These are phyloP conservation scores for Metarhizium album DNA, from an alignment of 2,329 filamentous ascomycete genomes.

Conservation along the genomic window DNA sequence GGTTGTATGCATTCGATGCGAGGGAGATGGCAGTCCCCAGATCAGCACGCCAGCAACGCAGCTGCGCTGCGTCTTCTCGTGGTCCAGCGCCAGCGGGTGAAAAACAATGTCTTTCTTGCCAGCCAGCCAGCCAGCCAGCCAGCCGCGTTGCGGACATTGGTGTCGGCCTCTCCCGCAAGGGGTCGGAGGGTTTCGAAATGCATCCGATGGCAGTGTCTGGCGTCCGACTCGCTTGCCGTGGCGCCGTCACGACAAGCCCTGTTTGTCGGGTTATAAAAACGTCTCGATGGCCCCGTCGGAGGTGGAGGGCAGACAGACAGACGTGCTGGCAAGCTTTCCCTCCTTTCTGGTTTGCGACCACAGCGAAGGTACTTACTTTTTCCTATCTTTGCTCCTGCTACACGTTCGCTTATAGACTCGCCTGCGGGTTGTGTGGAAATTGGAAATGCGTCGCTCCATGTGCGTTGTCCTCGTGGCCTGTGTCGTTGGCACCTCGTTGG, in stretches of 20 bases:
- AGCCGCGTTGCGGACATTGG: background rate
- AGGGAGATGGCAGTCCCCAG: too few relatives aligned
- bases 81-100: too few relatives aligned
- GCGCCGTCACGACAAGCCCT: background rate
- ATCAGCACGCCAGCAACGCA: too few relatives aligned
- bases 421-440: background rate
- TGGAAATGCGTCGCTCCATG: slow-evolving; percentile 3
- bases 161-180: background rate
- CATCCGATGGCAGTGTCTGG: background rate
- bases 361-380: background rate
- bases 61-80: too few relatives aligned
- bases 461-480: slow-evolving; percentile 3
- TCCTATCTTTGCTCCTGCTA: background rate
- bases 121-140: background rate
- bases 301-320: too few relatives aligned
- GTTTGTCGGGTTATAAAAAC: background rate
- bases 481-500: slow-evolving; percentile 4
- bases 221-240: background rate
- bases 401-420: background rate
- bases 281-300: background rate
- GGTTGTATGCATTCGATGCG: too few relatives aligned
- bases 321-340: too few relatives aligned
- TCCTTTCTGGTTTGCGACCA: too few relatives aligned
- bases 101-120: too few relatives aligned
- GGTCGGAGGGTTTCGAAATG: too few relatives aligned